Base-by-base conservation (phyloP, 257 asterid species). In the Nicotiana sylvestris region DNA sequence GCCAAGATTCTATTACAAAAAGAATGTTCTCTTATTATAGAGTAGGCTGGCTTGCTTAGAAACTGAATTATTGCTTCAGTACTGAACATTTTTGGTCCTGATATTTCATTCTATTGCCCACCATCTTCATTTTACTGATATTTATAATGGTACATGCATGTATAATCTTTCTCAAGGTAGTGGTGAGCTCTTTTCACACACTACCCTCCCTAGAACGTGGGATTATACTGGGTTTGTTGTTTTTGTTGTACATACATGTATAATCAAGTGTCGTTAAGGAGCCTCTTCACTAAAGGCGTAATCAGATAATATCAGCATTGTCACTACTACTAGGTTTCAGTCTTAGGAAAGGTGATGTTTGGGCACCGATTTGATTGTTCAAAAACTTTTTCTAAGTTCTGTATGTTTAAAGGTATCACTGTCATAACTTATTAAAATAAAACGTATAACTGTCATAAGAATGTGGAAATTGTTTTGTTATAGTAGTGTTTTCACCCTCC, bases 101-200 rank as follows among this genome's bases (percentile, higher is more conserved):
- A 72, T 72, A 46, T 72, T 70, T 72, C 21, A 11, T 66, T 66
- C 43, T 25, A 37, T 74, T 46, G 62, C 30, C 43, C 51, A 27
- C 80, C 79, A 74, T 49, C 80, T 74, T 49, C 80, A 27, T 27
- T 49, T 74, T 74, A 49, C 80, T 74, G 80, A 74, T 74, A 74
- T 74, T 70, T 51, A 5, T 72, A 10, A 11, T 21, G 3, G 21
- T 72, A 72, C 9, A 46, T 72, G 60, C 16, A 30, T 43, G 49
- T 21, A 21, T 21, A 21, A 21, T 21, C 21, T 21, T 21, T 21
- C 21, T 21, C 21, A 21, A 21, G 21, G 21, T 21, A 39, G 46
- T 6, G 46, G 46, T 39, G 7, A 39, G 49, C 10, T 39, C 8
- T 1, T 9, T 9, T 9, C 6, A 39, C 9, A 39, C 10, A 7